Base-by-base conservation (phyloP, 192 early-diverging fungal genomes). In the Coemansia sp. region DNA sequence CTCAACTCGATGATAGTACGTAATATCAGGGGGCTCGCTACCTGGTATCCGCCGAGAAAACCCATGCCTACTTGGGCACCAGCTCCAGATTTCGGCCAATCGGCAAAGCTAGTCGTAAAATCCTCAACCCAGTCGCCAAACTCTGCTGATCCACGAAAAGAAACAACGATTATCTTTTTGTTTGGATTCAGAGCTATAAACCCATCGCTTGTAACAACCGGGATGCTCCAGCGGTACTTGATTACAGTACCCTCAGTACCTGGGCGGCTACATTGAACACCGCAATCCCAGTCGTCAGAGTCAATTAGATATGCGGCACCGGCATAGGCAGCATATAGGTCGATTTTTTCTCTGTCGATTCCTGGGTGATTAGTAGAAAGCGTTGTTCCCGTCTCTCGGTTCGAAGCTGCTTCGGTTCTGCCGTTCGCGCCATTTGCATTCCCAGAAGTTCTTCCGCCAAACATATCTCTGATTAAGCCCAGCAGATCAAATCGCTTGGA, bases 291-390 rank as follows among this genome's bases (percentile, higher is more conserved):
- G 4, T 30, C 38, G 30, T 50, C 22, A 5, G 48, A 36, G n/a
- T 50, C 32, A 17, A 63, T 12, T 4, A 29, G 17, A 29, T 76
- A 76, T 29, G 74, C 65, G 11, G 74, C 74, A 5, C 74, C 69
- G 14, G 73, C 51, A 59, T 76, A 76, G 4, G 74, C 64, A 0
- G 74, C 74, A 38, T 71, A 76, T 17, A 76, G 16, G 18, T 67
- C 51, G 5, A 76, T 29, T 28, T 56, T 67, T 3, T 20, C 20
- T 33, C 55, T 48, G 11, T 48, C 42, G 0, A 68, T n/a, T 5
- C 30, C 66, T 6, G 59, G 48, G 29, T 45, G 18, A 33, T 51
- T 55, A 5, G 34, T 18, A 16, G 28, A 40, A 36, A 45, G 10
- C 1, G 17, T n/a, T n/a, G 16, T 40, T 4, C 16, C 51, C 3